phyloP scores from a whole-genome alignment of 2,329 filamentous ascomycete genomes.

The Hymenoscyphus albidus region DNA sequence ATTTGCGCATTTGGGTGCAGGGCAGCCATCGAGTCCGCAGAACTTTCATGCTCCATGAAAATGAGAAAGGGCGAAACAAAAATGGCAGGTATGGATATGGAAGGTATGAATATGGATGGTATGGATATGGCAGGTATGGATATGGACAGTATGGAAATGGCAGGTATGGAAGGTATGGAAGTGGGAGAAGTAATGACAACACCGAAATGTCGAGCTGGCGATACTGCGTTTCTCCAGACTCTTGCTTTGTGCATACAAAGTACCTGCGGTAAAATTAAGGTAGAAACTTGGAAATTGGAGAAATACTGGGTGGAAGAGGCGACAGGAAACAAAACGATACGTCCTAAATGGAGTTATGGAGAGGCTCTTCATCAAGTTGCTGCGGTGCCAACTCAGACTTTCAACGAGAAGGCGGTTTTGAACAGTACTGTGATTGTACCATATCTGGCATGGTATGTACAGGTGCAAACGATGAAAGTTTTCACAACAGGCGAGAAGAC shows the following conservation, averaged over 20 bases:
- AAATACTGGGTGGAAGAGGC: slow-evolving; percentile 27
- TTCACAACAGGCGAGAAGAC: not conserved
- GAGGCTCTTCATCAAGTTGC: not conserved
- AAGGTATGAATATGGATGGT: not conserved
- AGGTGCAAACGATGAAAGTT: not conserved
- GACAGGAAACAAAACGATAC: slow-evolving; percentile 20
- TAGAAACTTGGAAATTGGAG: slow-evolving; percentile 26
- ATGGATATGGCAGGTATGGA: not conserved
- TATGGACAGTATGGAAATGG: not conserved
- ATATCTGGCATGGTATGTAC: not conserved
- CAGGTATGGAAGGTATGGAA: not conserved
- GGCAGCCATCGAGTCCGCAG: not conserved
- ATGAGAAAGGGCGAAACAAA: not conserved
- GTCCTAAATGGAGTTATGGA: slow-evolving; percentile 29
- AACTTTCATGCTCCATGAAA: not conserved
- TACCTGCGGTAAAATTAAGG: slow-evolving; percentile 22
- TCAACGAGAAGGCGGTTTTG: not conserved
- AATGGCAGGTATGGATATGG: not conserved
- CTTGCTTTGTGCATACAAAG: slow-evolving; percentile 33
- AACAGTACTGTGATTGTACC: slow-evolving; percentile 2
- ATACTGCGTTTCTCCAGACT: slow-evolving; percentile 27
- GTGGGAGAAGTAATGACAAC: slow-evolving; percentile 1
- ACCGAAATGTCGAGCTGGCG: slow-evolving; percentile 20
- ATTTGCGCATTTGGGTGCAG: slow-evolving; percentile 6
- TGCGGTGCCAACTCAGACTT: not conserved